phyloP scores from a whole-genome alignment of 148 eudicot species.

The Suaeda aralocaspica region DNA sequence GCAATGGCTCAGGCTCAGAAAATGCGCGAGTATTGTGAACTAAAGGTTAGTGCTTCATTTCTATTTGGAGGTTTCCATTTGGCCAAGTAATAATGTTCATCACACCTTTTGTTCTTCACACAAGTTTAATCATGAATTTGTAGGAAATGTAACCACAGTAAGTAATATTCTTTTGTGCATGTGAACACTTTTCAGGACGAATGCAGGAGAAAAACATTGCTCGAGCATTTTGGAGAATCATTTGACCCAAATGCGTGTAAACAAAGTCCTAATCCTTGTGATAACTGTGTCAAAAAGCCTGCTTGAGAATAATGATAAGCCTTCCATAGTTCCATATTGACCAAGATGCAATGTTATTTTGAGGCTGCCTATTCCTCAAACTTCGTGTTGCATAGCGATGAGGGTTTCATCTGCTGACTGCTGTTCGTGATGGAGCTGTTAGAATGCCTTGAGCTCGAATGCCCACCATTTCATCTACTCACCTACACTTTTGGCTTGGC shows the following conservation, averaged over 20 bases:
- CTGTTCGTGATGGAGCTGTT: not conserved
- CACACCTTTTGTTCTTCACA: not conserved
- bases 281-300: constrained; percentile 64
- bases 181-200: constrained; percentile 47
- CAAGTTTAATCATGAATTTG: not conserved
- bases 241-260: constrained; percentile 62
- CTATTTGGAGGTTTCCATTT: not conserved
- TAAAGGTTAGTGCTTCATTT: constrained; percentile 48
- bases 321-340: not conserved
- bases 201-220: constrained; percentile 83
- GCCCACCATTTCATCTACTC: not conserved
- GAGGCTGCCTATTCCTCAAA: not conserved
- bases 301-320: constrained; percentile 25
- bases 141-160: too few species aligned
- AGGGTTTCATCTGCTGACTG: not conserved
- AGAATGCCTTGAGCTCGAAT: not conserved
- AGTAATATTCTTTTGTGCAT: not conserved
- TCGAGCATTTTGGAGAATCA: constrained; percentile 86
- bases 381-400: constrained; percentile 1
- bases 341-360: not conserved
- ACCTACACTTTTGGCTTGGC: not conserved
- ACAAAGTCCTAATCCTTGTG: constrained; percentile 80
- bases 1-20: constrained; percentile 90
- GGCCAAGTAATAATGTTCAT: not conserved
- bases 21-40: constrained; percentile 90